Conservation (phyloP, 1,139 yeast genomes). For the Geotrichum candidum region DNA sequence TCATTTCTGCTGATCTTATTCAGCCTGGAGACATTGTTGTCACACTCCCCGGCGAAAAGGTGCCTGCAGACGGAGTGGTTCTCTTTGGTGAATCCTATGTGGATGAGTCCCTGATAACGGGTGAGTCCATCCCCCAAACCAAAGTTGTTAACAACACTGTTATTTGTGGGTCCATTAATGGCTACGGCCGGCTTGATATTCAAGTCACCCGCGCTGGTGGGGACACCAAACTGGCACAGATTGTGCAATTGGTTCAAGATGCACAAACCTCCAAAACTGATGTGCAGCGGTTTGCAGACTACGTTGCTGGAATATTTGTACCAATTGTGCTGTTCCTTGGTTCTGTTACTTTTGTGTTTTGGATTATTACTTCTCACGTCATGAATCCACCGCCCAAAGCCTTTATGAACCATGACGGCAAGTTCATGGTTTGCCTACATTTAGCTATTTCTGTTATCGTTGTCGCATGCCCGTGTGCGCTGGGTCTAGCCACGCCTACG, state of each 20-base stretch:
- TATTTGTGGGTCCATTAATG: conserved; percentile 89
- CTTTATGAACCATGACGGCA: conserved; percentile 52
- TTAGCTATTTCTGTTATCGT: conserved; percentile 90
- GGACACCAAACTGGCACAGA: conserved; percentile 80
- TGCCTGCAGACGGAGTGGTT: conserved; percentile 88
- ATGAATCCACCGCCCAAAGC: conserved; percentile 46
- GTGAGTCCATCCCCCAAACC: conserved; percentile 73
- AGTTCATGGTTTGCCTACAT: conserved; percentile 63
- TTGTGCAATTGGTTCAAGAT: conserved; percentile 76
- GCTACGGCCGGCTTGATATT: conserved; percentile 65
- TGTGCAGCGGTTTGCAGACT: conserved; percentile 83
- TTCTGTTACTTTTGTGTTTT: conserved; percentile 56
- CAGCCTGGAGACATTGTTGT: conserved; percentile 74
- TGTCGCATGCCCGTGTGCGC: conserved; percentile 97
- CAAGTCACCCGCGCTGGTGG: conserved; percentile 67
- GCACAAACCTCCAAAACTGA: conserved; percentile 90
- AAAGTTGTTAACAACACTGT: conserved; percentile 58
- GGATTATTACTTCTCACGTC: conserved; percentile 50
- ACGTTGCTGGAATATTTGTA: conserved; percentile 79
- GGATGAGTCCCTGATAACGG: conserved; percentile 85
- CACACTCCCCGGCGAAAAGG: conserved; percentile 76
- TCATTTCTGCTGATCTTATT: conserved; percentile 63
- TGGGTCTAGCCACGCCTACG: conserved; percentile 95
- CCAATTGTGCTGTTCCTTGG: conserved; percentile 65
- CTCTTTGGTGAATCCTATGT: conserved; percentile 72